Base-by-base conservation (phyloP, 2,329 filamentous ascomycete species). In the Microthyrium microscopicum region DNA sequence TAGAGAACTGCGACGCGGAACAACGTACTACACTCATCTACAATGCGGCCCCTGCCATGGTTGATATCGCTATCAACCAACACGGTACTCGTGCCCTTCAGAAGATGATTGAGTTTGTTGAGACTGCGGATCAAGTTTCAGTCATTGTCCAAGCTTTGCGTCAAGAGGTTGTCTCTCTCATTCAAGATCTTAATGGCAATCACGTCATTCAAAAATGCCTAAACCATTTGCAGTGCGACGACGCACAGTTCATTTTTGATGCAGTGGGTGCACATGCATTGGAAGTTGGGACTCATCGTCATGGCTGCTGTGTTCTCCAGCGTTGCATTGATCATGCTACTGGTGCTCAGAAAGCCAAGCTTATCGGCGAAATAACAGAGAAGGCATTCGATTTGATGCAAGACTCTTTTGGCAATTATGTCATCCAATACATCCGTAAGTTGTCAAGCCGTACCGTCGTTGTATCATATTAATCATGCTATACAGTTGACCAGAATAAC, bases 91-190 rank as follows among this genome's bases (percentile, higher is more conserved):
- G 89, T 34, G 89, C 89, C 41, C 62, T 98, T 38, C 89, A 98
- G 62, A 98, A 95, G 68, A 98, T 98, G 89, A 98, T 98, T 44
- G 89, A 98, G 58, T 91, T 82, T 53, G 81, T 98, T 48, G 80
- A 77, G 33, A 91, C 82, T 18, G 68, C 74, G 3, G 74, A 79
- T 48, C 89, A 98, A 55, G 58, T 56, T 13, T 67, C 79, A 45
- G 77, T 82, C 43, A 89, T 98, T 53, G 92, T 92, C 43, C 66
- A 78, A 35, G 82, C 89, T 11, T 68, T 98, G 32, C 70, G 76
- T 41, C 68, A 74, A 51, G 74, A 81, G 39, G 89, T 98, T 31
- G 89, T 98, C 15, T 78, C 89, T 46, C 69, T 98, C 35, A 94
- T 98, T 40, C 84, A 98, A 54, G 89, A 98, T 47, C 66, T 98